Evolutionary conservation across 2,329 filamentous ascomycete species (phyloP), one percentile per base, ranked within the genome.

Genomic region (Cercospora sesami): DNA sequence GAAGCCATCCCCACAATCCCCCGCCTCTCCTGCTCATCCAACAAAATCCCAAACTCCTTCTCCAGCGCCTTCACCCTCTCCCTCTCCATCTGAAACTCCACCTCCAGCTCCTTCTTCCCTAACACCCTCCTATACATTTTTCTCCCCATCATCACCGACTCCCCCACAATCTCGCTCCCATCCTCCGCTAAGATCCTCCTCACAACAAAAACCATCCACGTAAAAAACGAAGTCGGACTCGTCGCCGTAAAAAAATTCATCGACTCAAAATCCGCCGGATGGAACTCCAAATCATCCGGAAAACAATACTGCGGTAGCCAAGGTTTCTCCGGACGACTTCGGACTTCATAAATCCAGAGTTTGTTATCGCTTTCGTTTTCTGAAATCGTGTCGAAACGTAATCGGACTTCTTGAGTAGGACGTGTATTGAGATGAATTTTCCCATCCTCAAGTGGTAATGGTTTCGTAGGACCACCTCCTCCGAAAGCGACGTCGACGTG

Each of bases 271-370:
- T 91, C 89, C 42, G 79, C 76, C 7, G 83, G 83, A 31, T 86
- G 75, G 76, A 90, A 91, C 76, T 91, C 89, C 26, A 85, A 79
- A 64, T 64, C 55, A 45, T 90, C 87, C 2, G 84, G 83, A 76
- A 92, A 93, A 68, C 84, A 86, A 77, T 91, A 92, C 65, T 83
- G 85, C 2, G 85, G 80, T 30, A 83, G 80, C 86, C 89, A 93
- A 1, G 81, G 14, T 21, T 53, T 58, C 6, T 57, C 63, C 5
- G 60, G 48, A 2, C 58, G 28, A 45, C 55, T 68, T 69, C 62
- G 76, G 66, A 77, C 73, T 61, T 83, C 78, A 53, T 80, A 81
- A 0, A 82, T 78, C 81, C 82, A 83, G 4, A 82, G 68, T 16
- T 80, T 78, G 59, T 81, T 78, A 12, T 64, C 59, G 9, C 55